phyloP scores from a whole-genome alignment of 164 flowering plant genomes.

The Piper longum region DNA sequence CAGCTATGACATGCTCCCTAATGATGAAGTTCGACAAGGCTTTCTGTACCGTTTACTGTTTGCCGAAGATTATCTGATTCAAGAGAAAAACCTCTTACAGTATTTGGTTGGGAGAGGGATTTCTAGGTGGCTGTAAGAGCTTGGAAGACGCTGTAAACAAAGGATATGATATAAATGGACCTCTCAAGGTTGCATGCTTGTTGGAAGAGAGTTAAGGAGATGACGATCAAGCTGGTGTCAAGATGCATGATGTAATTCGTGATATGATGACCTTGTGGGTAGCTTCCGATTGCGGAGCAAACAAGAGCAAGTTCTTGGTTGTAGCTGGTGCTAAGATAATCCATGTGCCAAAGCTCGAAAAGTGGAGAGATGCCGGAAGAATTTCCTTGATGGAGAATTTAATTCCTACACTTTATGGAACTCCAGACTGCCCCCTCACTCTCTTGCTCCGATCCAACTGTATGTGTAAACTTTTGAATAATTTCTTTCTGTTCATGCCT shows the following conservation, averaged over 20 bases:
- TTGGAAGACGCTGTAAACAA: background rate
- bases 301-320: conserved; percentile 3
- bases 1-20: conserved; percentile 8
- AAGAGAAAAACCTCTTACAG: conserved; percentile 1
- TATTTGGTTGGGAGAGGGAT: conserved; percentile 9
- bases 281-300: conserved; percentile 4
- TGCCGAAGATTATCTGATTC: conserved; percentile 2
- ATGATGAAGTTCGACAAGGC: background rate
- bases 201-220: conserved; percentile 3
- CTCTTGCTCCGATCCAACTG: conserved; percentile 5
- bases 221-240: background rate
- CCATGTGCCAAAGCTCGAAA: background rate
- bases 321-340: background rate
- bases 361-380: conserved; percentile 7
- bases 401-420: background rate
- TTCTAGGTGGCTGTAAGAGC: background rate
- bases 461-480: background rate
- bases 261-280: conserved; percentile 11
- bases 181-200: conserved; percentile 3
- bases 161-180: background rate
- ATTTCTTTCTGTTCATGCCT: conserved; percentile 8
- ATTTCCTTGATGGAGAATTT: conserved; percentile 7
- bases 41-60: conserved; percentile 6
- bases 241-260: conserved; percentile 10
- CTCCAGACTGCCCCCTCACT: conserved; percentile 11